A percentile compares a stretch with the other conserved stretches of the same genome.
phyloP scores from a whole-genome alignment of 805 yeast species.

The Candida silvatica region DNA sequence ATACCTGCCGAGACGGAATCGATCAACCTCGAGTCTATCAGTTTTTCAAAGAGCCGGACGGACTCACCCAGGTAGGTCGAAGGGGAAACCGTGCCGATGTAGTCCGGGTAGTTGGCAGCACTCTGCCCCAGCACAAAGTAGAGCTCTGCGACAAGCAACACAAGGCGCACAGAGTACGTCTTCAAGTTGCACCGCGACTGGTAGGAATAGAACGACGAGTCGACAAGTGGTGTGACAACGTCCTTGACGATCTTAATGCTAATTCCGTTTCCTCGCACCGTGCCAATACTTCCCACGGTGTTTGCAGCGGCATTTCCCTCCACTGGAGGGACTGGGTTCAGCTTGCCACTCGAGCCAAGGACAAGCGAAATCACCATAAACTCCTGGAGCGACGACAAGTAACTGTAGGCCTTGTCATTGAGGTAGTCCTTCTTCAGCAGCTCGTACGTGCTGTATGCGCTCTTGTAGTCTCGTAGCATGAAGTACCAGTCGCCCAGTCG shows the following conservation, averaged over 20 bases:
- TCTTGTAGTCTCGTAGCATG: constrained; percentile 82
- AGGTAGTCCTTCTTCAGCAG: constrained; percentile 68
- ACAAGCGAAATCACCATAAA: constrained; percentile 72
- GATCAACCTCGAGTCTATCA: constrained; percentile 34
- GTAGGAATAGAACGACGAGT: constrained; percentile 67
- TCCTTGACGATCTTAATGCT: constrained; percentile 42
- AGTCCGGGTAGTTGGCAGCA: constrained; percentile 6
- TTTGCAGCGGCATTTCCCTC: constrained; percentile 16
- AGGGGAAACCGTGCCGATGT: constrained; percentile 4
- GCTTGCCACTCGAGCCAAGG: constrained; percentile 42
- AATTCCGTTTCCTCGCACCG: constrained; percentile 26
- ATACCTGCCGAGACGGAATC: constrained; percentile 34
- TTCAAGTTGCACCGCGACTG: constrained; percentile 62
- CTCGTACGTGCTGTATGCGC: constrained; percentile 79
- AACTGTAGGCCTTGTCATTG: constrained; percentile 71
- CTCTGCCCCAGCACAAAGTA: constrained; percentile 36
- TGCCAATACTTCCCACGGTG: constrained; percentile 6
- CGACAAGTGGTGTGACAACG: constrained; percentile 51
- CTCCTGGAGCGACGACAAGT: constrained; percentile 80
- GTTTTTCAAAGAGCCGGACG: constrained; percentile 34
- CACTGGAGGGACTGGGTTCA: constrained; percentile 38
- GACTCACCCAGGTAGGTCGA: constrained; percentile 38
- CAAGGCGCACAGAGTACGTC: constrained; percentile 61
- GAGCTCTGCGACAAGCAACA: constrained; percentile 64
- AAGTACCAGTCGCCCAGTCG: constrained; percentile 89